Base-by-base conservation (phyloP, 345 rosid genomes). In the Sapria himalayana region DNA sequence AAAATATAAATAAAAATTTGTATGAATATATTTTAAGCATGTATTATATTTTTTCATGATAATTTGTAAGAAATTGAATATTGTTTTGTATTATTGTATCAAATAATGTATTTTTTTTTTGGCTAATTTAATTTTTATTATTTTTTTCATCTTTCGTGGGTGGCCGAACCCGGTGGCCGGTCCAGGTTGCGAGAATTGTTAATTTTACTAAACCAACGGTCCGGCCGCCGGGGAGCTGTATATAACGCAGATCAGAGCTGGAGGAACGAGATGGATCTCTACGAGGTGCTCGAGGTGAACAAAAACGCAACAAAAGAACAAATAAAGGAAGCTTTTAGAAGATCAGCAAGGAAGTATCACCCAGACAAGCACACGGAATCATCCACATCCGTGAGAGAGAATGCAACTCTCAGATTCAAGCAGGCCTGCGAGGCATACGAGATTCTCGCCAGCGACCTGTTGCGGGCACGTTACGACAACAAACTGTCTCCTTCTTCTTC, bases 351-450 rank as follows among this genome's bases (percentile, higher is more conserved):
- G 15, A 61, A 58, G 60, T 68, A 58, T 47, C 94, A 86, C 51
- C 97, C 94, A 0, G 97, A 81, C 54, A 78, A 72, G 53, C 97
- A 86, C 61, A 56, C 82, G 1, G 74, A 61, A 15, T 74, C 97
- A 3, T 27, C 94, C 2, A 50, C 72, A 0, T 24, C 69, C 41
- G 57, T 76, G 12, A 58, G 68, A 33, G 70, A 58, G 22, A 51
- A 49, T 48, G 80, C 89, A 14, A 66, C 78, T 41, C 63, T 59
- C 44, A 58, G 68, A 29, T 86, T 86, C 69, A 86, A 76, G 60
- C 82, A 60, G 14, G 64, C 76, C 25, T 81, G 92, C 37, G 89
- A 81, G 65, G 97, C 97, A 32, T 81, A 86, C 58, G 69, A 74
- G 49, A 47, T 72, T 31, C 73, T 78, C 34, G 31, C 49, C 54